phyloP scores from a whole-genome alignment of 2,329 filamentous ascomycete species.

The Colletotrichum lindemuthianum region DNA sequence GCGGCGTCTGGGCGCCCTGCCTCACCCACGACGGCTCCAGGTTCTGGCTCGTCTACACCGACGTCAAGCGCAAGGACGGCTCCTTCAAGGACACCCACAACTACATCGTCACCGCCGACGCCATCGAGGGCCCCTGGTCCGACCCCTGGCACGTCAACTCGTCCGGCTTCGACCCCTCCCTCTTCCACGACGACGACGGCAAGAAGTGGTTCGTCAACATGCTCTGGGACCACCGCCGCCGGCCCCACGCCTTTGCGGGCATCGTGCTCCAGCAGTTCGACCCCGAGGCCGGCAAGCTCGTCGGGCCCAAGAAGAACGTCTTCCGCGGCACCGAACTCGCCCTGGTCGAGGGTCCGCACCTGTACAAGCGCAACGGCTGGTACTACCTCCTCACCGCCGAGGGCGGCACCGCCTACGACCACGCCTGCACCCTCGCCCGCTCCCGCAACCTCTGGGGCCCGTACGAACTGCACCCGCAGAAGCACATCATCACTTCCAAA shows the following conservation, averaged over 20 bases:
- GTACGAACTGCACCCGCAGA: conserved; percentile 68
- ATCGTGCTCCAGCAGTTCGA: conserved; percentile 70
- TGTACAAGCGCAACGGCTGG: conserved; percentile 67
- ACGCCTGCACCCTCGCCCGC: conserved; percentile 69
- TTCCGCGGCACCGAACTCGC: conserved; percentile 65
- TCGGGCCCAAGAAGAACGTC: conserved; percentile 65
- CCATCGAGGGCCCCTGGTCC: conserved; percentile 69
- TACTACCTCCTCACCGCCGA: conserved; percentile 71
- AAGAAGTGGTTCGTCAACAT: conserved; percentile 68
- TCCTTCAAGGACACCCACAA: conserved; percentile 73
- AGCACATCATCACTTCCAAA: conserved; percentile 65
- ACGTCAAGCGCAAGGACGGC: conserved; percentile 74
- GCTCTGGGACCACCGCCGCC: conserved; percentile 63
- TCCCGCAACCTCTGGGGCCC: conserved; percentile 66
- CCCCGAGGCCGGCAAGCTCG: conserved; percentile 56
- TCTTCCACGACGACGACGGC: conserved; percentile 68
- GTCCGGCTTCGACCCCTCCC: conserved; percentile 70
- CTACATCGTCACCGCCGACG: conserved; percentile 66
- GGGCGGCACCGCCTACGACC: conserved; percentile 69
- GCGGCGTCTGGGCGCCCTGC: conserved; percentile 73
- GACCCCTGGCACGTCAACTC: conserved; percentile 69
- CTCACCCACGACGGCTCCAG: conserved; percentile 68
- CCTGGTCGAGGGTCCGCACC: conserved; percentile 66
- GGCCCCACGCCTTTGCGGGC: conserved; percentile 62
- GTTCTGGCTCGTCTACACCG: conserved; percentile 73